Conservation (phyloP, 805 yeast genomes). For the Teunomyces barrocoloradensis region DNA sequence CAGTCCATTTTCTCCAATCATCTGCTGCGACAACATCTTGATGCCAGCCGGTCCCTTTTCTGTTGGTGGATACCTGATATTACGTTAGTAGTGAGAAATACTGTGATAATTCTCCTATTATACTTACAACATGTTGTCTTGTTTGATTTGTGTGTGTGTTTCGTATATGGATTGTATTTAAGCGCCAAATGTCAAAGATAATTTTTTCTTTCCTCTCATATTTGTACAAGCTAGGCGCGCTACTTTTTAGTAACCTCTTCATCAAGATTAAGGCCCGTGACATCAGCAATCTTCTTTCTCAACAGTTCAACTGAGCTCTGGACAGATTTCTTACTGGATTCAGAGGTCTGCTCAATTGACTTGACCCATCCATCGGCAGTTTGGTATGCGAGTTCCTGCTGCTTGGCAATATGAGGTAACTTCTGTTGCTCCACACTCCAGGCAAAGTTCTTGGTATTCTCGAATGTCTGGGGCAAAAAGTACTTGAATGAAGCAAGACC, state of each 20-base stretch:
- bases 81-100: neutral
- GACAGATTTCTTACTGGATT: constrained; percentile 35
- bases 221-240: neutral
- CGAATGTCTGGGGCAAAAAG: constrained; percentile 71
- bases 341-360: constrained; percentile 43
- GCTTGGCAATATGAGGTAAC: constrained; percentile 61
- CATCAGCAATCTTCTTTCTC: constrained; percentile 45
- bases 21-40: constrained; percentile 3
- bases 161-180: neutral
- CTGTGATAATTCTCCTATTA: neutral
- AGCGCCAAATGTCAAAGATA: neutral
- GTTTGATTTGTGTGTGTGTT: neutral
- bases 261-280: constrained; percentile 69
- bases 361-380: constrained; percentile 45
- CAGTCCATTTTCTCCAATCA: neutral
- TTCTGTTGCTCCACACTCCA: constrained; percentile 60
- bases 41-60: neutral
- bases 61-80: neutral
- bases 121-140: constrained; percentile 1
- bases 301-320: constrained; percentile 36
- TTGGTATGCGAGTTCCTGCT: constrained; percentile 51
- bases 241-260: constrained; percentile 55
- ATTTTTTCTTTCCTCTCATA: neutral
- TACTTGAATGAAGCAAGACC: constrained; percentile 65
- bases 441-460: constrained; percentile 53